Conservation (phyloP, 164 flowering plant species). For the Magnolia kwangsiensis region DNA sequence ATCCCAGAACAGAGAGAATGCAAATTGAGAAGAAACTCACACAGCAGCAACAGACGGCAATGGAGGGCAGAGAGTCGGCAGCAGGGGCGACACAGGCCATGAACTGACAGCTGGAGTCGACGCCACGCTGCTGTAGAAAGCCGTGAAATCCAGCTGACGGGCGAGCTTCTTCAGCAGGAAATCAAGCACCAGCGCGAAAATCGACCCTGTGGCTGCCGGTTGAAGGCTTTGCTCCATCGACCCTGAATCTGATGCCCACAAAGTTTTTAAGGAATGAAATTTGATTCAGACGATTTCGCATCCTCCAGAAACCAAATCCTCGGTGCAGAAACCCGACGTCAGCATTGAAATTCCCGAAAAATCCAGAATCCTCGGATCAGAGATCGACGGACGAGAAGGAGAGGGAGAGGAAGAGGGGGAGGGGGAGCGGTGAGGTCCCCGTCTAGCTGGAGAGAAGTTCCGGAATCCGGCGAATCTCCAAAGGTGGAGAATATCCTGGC, state of each 20-base stretch:
- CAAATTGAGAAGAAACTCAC: slow-evolving; percentile 1
- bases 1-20: too few species aligned
- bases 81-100: slow-evolving; percentile 8
- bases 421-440: not conserved
- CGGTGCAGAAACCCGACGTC: slow-evolving; percentile 11
- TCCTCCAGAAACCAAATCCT: slow-evolving; percentile 5
- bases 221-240: slow-evolving; percentile 49
- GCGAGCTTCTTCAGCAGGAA: slow-evolving; percentile 66
- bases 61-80: slow-evolving; percentile 30
- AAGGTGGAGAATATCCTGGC: too few species aligned
- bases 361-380: not conserved
- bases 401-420: not conserved
- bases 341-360: not conserved
- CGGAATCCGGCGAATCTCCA: slow-evolving; percentile 11
- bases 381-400: too few species aligned
- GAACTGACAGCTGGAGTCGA: slow-evolving; percentile 12
- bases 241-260: slow-evolving; percentile 9
- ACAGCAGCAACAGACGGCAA: slow-evolving; percentile 17
- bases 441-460: not conserved
- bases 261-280: not conserved
- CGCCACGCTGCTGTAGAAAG: slow-evolving; percentile 19
- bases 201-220: slow-evolving; percentile 18
- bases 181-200: slow-evolving; percentile 16
- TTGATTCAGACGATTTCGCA: slow-evolving; percentile 3
- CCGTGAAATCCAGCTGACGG: slow-evolving; percentile 73